Base-by-base conservation (phyloP, 2,329 filamentous ascomycete genomes). In the Alternaria arbusti region DNA sequence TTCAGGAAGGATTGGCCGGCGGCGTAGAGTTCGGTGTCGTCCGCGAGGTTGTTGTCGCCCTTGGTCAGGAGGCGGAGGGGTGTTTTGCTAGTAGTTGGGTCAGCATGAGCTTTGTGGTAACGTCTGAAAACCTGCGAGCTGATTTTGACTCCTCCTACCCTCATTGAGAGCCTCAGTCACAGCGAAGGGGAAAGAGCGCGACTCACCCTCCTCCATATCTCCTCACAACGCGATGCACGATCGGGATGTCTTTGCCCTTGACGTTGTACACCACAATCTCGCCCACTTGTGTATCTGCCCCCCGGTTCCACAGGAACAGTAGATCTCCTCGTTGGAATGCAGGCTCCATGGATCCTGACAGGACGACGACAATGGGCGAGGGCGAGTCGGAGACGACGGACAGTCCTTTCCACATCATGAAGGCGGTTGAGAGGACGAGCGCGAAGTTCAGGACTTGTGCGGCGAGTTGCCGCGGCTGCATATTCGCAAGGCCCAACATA, bases 1-100 rank as follows among this genome's bases (percentile, higher is more conserved):
- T 91, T 90, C 49, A 99, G 86, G 79, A 93, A 97, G 76, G 93
- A 92, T 82, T 99, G 95, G 17, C 91, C 93, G 43, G 85, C 84
- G 3, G 96, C 94, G 79, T 97, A 97, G 17, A 91, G 86, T 78
- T 97, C 94, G 15, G 93, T 97, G 79, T 99, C 96, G 80, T 98
- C 95, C 45, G 93, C 92, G 8, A 89, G 82, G 79, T 99, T 99
- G 85, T 98, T 99, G 83, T 99, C 96, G 70, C 96, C 96, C 83
- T 99, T 99, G 32, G 96, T 99, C 60, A 99, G 87, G 20, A 99
- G 88, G 76, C 93, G 82, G 32, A 87, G 79, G 15, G 85, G 84
- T 46, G 81, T 81, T 69, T 77, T 74, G 59, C 84, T 86, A 64
- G 66, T 46, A 10, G 66, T 52, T 25, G 30, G 36, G 69, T 67